Conservation (phyloP, 352 stramenopile genomes). For the Globisporangium nodosum region DNA sequence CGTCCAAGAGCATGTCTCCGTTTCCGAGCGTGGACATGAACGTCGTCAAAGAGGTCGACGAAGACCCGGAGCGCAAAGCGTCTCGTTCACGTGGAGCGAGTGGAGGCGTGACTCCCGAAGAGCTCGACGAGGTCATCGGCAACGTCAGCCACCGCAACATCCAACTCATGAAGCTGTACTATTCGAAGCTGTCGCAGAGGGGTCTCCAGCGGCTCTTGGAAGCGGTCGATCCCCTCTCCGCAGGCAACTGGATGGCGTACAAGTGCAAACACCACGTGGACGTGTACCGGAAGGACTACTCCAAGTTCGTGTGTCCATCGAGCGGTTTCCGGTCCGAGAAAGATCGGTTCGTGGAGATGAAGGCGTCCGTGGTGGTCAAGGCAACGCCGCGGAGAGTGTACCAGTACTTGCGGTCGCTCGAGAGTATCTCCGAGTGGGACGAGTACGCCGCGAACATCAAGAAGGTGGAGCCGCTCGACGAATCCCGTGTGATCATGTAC, state of each 20-base stretch:
- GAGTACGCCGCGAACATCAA: conserved; percentile 27
- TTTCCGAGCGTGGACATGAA: conserved; percentile 8
- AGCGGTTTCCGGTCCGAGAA: conserved; percentile 19
- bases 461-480: conserved; percentile 64
- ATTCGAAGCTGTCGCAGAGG: conserved; percentile 52
- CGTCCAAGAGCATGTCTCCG: conserved; percentile 25
- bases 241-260: conserved; percentile 45
- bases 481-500: conserved; percentile 59
- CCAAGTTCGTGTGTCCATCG: conserved; percentile 6
- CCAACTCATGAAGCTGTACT: conserved; percentile 72
- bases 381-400: conserved; percentile 44
- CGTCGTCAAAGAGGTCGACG: conserved; percentile 16
- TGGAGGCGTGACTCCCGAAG: conserved; percentile 25
- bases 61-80: conserved; percentile 13
- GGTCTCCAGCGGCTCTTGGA: conserved; percentile 48
- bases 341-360: conserved; percentile 71
- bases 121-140: conserved; percentile 57
- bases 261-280: conserved; percentile 31
- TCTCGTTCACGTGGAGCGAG: conserved; percentile 7
- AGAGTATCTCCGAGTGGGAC: conserved; percentile 36
- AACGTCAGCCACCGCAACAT: conserved; percentile 57
- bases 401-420: conserved; percentile 44
- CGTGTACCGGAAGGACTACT: conserved; percentile 27
- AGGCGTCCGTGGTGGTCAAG: conserved; percentile 45
- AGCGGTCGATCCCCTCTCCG: conserved; percentile 24